Base-by-base conservation (phyloP, 345 rosid genomes). In the Lepidium sativum region DNA sequence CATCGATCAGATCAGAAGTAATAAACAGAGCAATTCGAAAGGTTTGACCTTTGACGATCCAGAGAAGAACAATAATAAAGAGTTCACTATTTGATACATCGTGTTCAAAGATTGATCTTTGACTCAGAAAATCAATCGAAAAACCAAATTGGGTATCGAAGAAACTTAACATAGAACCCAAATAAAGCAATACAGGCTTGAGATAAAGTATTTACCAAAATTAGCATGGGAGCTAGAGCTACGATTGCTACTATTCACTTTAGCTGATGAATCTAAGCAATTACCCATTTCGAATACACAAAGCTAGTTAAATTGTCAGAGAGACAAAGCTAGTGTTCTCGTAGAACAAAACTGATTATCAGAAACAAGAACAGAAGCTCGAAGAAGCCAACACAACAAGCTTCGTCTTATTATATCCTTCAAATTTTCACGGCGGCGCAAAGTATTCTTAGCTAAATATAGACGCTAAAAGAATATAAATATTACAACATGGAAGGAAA, bases 221-320 rank as follows among this genome's bases (percentile, higher is more conserved):
- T 63, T 81, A 67, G 76, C 67, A 42, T 63, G 83, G 21, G 77
- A 71, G 73, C 81, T 82, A 63, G 77, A 69, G 75, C 81, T 82
- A 63, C 73, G 85, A 45, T 45, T 85, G 50, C 77, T 68, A 67
- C 74, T 73, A 65, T 89, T 85, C 13, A 86, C 91, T 81, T 73
- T 81, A 49, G 86, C 83, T 56, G 87, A 80, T 58, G 85, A 86
- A 76, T 2, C 73, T 38, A 86, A 71, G 78, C 94, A 89, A 78
- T 89, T 89, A 10, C 96, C 96, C 96, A 86, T 89, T 15, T 43
- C 8, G 8, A 14, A 50, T 12, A 41, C 13, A 17, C 16, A n/a
- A 71, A 71, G 17, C 51, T 11, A 56, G 9, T 31, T 20, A 67
- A 44, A 21, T 6, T 43, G 20, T 29, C 9, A 32, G 33, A 33